Evolutionary conservation across 75 land plant species (phyloP).

Genomic region (Larix kaempferi): DNA sequence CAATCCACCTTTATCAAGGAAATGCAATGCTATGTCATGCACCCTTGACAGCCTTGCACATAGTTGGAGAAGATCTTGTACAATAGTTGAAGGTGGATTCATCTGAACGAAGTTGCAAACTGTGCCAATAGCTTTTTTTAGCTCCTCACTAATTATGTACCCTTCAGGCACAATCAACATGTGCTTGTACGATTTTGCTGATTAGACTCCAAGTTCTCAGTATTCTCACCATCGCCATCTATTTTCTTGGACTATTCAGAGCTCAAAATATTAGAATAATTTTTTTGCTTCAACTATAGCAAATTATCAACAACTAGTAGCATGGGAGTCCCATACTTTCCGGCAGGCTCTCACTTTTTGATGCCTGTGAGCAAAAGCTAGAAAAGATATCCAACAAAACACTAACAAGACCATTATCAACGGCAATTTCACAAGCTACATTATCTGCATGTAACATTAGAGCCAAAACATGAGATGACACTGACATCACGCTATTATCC

Average conservation of each 20-base stretch:
- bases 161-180: slow-evolving; percentile 29
- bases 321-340: slow-evolving; percentile 88
- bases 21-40: slow-evolving; percentile 78
- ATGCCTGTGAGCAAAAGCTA: slow-evolving; percentile 32
- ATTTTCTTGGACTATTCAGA: too few relatives aligned
- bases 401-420: slow-evolving; percentile 62
- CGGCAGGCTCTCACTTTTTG: slow-evolving; percentile 23
- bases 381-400: slow-evolving; percentile 65
- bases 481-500: too few relatives aligned
- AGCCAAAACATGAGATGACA: slow-evolving; percentile 87
- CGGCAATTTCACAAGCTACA: too few relatives aligned
- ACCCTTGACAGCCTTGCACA: slow-evolving; percentile 74
- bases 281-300: too few relatives aligned
- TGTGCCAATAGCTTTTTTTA: slow-evolving; percentile 70
- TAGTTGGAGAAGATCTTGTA: too few relatives aligned
- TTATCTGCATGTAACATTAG: slow-evolving; percentile 83
- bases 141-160: slow-evolving; percentile 51
- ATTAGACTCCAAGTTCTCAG: too few relatives aligned
- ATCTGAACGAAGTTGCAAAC: slow-evolving; percentile 66
- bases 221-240: too few relatives aligned
- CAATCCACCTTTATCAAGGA: slow-evolving; percentile 88
- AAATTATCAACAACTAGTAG: too few relatives aligned
- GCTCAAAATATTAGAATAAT: too few relatives aligned
- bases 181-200: slow-evolving; percentile 18
- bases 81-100: slow-evolving; percentile 72